phyloP scores from a whole-genome alignment of 129 eudicot species.

The Calendula officinalis region DNA sequence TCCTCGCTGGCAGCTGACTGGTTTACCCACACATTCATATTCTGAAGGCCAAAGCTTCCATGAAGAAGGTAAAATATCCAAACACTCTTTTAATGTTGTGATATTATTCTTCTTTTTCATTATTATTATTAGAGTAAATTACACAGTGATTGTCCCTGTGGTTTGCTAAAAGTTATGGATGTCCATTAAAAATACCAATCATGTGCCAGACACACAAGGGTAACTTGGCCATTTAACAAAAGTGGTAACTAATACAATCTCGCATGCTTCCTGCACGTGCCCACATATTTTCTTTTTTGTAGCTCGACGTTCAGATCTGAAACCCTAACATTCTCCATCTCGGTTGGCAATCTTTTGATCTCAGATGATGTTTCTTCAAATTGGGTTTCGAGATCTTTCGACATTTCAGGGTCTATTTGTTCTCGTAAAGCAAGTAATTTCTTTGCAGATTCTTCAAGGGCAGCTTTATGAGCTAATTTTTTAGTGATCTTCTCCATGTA shows the following conservation, averaged over 20 bases:
- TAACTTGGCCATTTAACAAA: too few relatives aligned
- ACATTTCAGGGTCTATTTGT: constrained; percentile 48
- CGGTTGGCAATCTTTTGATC: constrained; percentile 45
- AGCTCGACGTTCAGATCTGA: constrained; percentile 73
- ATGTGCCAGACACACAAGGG: too few relatives aligned
- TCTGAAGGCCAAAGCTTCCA: constrained; percentile 47
- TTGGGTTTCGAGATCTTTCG: constrained; percentile 50
- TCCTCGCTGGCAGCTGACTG: constrained; percentile 49
- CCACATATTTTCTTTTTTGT: constrained; percentile 67
- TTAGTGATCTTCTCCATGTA: constrained; percentile 60
- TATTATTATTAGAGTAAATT: too few relatives aligned
- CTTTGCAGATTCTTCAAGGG: constrained; percentile 62
- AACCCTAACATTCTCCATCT: constrained; percentile 48
- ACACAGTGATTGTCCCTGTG: too few relatives aligned
- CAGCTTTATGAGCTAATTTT: constrained; percentile 58
- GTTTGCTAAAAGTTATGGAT: too few relatives aligned
- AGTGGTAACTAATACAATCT: too few relatives aligned
- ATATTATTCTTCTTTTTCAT: too few relatives aligned
- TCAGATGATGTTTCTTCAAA: constrained; percentile 50
- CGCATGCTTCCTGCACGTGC: too few relatives aligned
- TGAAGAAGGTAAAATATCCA: constrained; percentile 64
- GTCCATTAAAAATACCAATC: too few relatives aligned
- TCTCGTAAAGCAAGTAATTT: constrained; percentile 56
- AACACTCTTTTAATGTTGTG: neutral
- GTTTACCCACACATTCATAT: constrained; percentile 36